Evolutionary conservation across 192 early-diverging fungal genomes (phyloP).

Genomic region (Coemansia sp.): DNA sequence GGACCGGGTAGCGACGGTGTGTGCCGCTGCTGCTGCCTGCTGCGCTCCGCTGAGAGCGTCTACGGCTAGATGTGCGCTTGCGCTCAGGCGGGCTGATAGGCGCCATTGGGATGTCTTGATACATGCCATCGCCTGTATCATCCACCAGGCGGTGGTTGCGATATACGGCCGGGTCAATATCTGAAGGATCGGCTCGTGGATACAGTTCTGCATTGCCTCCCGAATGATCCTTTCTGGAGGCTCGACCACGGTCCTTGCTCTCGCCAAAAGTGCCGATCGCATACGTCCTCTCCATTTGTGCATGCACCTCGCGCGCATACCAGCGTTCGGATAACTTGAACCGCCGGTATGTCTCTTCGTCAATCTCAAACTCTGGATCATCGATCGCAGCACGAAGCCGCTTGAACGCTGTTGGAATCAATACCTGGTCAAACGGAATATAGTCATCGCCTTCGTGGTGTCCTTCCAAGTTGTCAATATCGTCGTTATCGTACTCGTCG

Average conservation of each 20-base stretch:
- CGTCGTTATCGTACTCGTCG: background rate
- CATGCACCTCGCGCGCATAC: slow-evolving; percentile 49
- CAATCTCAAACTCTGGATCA: slow-evolving; percentile 40
- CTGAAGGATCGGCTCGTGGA: background rate
- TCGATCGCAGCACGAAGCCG: slow-evolving; percentile 41
- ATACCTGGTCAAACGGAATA: slow-evolving; percentile 53
- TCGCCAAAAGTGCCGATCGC: slow-evolving; percentile 31
- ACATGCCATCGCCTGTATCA: background rate
- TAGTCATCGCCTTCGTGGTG: slow-evolving; percentile 27
- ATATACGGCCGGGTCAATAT: background rate
- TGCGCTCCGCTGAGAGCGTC: background rate
- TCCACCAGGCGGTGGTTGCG: background rate
- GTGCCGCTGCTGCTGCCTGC: background rate
- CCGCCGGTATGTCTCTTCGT: slow-evolving; percentile 46
- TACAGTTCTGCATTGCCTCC: background rate
- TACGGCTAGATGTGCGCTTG: slow-evolving; percentile 11
- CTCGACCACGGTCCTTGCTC: slow-evolving; percentile 19
- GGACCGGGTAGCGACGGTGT: background rate
- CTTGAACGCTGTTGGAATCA: slow-evolving; percentile 55
- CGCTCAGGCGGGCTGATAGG: slow-evolving; percentile 4
- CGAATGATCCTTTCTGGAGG: slow-evolving; percentile 16
- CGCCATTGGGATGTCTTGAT: background rate
- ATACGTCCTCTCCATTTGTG: slow-evolving; percentile 35
- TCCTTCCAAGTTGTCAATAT: slow-evolving; percentile 3
- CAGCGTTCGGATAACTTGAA: slow-evolving; percentile 54